A percentile compares a stretch with the other conserved stretches of the same genome.
Conservation (phyloP, 2,329 filamentous ascomycete species). For the Cladosporium austrohemisphaericum region DNA sequence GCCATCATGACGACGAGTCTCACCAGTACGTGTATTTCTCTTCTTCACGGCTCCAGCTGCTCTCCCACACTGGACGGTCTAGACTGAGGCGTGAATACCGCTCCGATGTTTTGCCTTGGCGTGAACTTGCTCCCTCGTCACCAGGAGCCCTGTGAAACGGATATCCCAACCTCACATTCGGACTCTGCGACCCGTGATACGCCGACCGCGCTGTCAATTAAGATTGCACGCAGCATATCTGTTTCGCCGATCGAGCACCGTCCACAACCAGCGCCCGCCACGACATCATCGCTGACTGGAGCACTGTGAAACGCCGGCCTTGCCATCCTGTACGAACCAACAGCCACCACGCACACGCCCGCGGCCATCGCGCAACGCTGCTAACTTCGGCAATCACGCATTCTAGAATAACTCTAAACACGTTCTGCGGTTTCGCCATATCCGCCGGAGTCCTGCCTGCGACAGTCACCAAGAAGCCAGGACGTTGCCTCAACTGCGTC, state of each 20-base stretch:
- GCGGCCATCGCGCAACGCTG: neutral
- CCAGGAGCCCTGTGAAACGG: neutral
- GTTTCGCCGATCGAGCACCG: neutral
- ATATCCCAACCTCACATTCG: neutral
- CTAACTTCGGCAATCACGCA: neutral
- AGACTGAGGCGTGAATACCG: neutral
- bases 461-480: too few relatives aligned
- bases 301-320: slow-evolving; percentile 5
- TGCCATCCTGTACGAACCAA: neutral
- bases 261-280: too few relatives aligned
- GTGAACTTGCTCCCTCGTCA: slow-evolving; percentile 3
- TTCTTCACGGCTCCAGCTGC: neutral
- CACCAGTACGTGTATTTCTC: too few relatives aligned
- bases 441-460: too few relatives aligned
- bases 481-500: too few relatives aligned
- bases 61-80: neutral
- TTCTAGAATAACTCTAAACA: slow-evolving; percentile 8
- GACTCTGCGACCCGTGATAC: neutral
- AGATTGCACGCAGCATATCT: too few relatives aligned
- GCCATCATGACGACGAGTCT: neutral
- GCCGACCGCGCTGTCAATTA: neutral
- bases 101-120: slow-evolving; percentile 10
- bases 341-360: neutral
- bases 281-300: neutral
- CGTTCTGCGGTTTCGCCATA: neutral